Base-by-base conservation (phyloP, 805 yeast genomes). In the Candida nemodendra region DNA sequence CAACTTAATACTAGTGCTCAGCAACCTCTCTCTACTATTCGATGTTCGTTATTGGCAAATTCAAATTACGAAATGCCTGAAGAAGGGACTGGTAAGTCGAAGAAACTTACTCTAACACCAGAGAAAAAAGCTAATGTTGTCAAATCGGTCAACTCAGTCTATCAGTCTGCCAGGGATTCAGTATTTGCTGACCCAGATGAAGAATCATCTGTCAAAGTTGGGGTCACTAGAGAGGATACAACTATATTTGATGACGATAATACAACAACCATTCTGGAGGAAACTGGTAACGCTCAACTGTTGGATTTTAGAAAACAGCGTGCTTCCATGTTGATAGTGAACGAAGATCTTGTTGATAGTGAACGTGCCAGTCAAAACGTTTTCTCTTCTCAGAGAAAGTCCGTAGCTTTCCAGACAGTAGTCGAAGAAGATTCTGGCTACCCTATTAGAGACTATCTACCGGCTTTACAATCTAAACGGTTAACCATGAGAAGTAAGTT, bases 141-240 rank as follows among this genome's bases (percentile, higher is more conserved):
- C 14, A 27, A 33, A 14, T 14, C 22, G 15, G 24, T 15, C n/a
- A n/a, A n/a, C n/a, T n/a, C n/a, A n/a, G 27, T 27, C 14, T 13
- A 21, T n/a, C 28, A 42, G 27, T 22, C 35, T n/a, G 29, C 38
- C 9, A 36, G 50, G 24, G 27, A 32, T 6, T 55, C 61, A 4
- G 34, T 51, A 8, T 60, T 55, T 43, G 62, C 50, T 1, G 64
- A 60, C 38, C 57, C 57, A 17, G 57, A 53, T 21, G 45, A 46
- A n/a, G 33, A 26, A 8, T 15, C 27, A 9, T 13, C 18, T 9
- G 15, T 30, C 7, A 36, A 32, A 9, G 30, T 13, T 6, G 22
- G 35, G n/a, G 44, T 27, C 13, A 30, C 39, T 5, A 35, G 44
- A 16, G 52, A 50, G 18, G 44, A 42, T 25, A 41, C 48, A 4